Base-by-base conservation (phyloP, 2,329 filamentous ascomycete species). In the Colletotrichum trifolii region DNA sequence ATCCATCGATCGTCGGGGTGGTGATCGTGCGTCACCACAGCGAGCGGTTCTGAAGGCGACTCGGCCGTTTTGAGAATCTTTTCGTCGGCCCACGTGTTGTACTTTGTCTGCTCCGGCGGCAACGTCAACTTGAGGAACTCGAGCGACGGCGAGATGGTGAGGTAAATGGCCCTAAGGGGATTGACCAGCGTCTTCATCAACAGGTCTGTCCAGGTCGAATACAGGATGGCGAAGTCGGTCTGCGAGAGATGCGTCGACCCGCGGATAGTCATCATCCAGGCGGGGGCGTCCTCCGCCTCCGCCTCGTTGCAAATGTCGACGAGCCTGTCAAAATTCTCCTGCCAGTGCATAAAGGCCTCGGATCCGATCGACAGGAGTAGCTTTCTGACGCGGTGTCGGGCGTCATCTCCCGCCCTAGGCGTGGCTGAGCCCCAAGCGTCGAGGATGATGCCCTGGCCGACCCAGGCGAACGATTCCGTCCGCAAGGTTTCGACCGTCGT, bases 281-380 rank as follows among this genome's bases (percentile, higher is more conserved):
- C 81, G 2, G 78, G 75, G 2, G 75, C 75, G 10, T 80, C 80
- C 8, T 81, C 78, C 9, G 79, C 78, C 43, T 78, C 80, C 4
- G 80, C 84, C 74, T 91, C 88, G 33, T 82, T 76, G 72, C 87
- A 85, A 13, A 91, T 77, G 0, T 79, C 77, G 67, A 84, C 80
- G 9, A 90, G 81, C 40, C 84, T 81, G 45, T 86, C 77, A 71
- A 89, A 89, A 66, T 91, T 91, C 2, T 82, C 79, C 33, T 85
- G 82, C 89, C 89, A 91, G 75, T 91, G 89, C 81, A 90, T 90
- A 76, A 91, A 91, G 0, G 87, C 89, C 73, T 91, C 89, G 6
- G 83, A 87, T 54, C 89, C 89, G 71, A 91, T 87, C 4, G 85
- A 85, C 6, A 91, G 79, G 8, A 91, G 71, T 6, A 89, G 89